Base-by-base conservation (phyloP, 2,329 filamentous ascomycete species). In the Diaporthe nobilis region DNA sequence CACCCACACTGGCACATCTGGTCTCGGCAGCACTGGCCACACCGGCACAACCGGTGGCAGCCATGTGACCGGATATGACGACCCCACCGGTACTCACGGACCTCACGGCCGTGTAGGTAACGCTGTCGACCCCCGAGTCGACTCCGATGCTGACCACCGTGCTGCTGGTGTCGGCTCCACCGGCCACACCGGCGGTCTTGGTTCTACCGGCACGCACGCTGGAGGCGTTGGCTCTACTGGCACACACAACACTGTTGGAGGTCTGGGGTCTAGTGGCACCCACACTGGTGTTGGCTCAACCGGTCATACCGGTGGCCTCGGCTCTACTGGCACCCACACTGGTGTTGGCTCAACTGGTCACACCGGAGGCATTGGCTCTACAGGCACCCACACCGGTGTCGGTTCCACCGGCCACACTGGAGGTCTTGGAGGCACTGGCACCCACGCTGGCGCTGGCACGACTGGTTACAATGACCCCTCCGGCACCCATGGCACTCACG, bases 91-190 rank as follows among this genome's bases (percentile, higher is more conserved):
- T 8, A 80, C 78, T 3, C 78, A 82, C 61, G 87, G 88, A 12
- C 85, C 86, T 22, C 87, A 90, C 80, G 79, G 77, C 73, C 85
- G 86, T 68, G 9, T 84, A 15, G 82, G 83, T 25, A 91, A 90
- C 81, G 86, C 87, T 47, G 79, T 82, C 9, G 89, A 91, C 78
- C 88, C 88, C 31, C 84, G 88, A 22, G 83, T 90, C 60, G 88
- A 90, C 80, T 87, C 86, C 57, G 87, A 90, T 79, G 83, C 86
- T 28, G 86, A 87, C 73, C 81, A 82, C 75, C 81, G 82, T n/a
- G 82, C 80, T 60, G 80, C 72, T 57, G 72, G 55, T 4, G 6
- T 61, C 4, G 37, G 37, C 13, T 61, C 58, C 0, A 42, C 58
- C 2, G 60, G 60, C 25, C 60, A 63, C 58, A 20, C 58, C 9